A percentile compares a stretch with the other conserved stretches of the same genome.
phyloP scores from a whole-genome alignment of 2,329 filamentous ascomycete genomes.

The Aspergillus chevalieri region DNA sequence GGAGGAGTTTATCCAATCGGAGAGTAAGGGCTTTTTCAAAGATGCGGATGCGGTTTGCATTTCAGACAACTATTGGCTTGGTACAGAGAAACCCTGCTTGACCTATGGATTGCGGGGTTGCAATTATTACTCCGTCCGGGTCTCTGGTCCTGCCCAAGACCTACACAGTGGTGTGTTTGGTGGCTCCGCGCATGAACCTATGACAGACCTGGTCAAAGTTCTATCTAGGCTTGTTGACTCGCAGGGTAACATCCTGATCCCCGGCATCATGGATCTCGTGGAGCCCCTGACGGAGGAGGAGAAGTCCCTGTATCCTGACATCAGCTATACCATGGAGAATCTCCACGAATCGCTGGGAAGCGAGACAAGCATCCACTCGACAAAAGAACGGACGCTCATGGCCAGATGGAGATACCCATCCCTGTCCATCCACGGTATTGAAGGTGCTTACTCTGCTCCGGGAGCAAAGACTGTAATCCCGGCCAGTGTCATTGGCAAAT shows the following conservation, averaged over 20 bases:
- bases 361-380: slow-evolving; percentile 75
- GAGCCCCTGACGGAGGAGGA: slow-evolving; percentile 83
- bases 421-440: slow-evolving; percentile 86
- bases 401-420: slow-evolving; percentile 93
- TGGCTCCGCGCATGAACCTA: slow-evolving; percentile 92
- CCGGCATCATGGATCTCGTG: slow-evolving; percentile 90
- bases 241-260: slow-evolving; percentile 85
- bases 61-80: slow-evolving; percentile 99
- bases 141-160: slow-evolving; percentile 87
- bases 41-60: slow-evolving; percentile 96
- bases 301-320: slow-evolving; percentile 76
- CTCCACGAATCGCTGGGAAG: slow-evolving; percentile 87
- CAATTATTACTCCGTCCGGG: slow-evolving; percentile 93
- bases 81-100: slow-evolving; percentile 95
- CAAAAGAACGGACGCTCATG: slow-evolving; percentile 92
- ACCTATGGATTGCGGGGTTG: slow-evolving; percentile 95
- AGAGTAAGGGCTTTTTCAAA: slow-evolving; percentile 91
- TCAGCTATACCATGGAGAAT: slow-evolving; percentile 94
- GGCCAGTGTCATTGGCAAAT: slow-evolving; percentile 95
- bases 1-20: slow-evolving; percentile 85
- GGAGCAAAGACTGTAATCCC: slow-evolving; percentile 98
- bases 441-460: slow-evolving; percentile 87
- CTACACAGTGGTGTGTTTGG: slow-evolving; percentile 96
- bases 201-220: slow-evolving; percentile 87
- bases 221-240: slow-evolving; percentile 81